Evolutionary conservation across 805 yeast species (phyloP), one percentile per base, ranked within the genome.

Genomic region (Cyberlindnera galapagoensis): DNA sequence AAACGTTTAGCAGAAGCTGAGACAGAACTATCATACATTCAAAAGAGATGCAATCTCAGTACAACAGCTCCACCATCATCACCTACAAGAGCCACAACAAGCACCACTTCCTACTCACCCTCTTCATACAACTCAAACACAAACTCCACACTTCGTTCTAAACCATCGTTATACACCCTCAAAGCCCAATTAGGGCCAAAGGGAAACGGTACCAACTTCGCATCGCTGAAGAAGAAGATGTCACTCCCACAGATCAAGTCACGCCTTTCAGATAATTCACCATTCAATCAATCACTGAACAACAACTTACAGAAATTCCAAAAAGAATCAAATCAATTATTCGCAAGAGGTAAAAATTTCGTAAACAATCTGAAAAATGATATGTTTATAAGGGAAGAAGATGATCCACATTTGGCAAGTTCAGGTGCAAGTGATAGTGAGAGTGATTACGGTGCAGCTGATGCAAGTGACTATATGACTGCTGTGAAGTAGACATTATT

Each of bases 1-100:
- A 47, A 50, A 18, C 62, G 62, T 40, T 50, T 75, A n/a, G 47
- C 56, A 11, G 52, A 51, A 22, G 51, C 67, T 4, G 65, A 65
- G 40, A 44, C 43, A 5, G 72, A 69, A 19, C 38, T 70, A 15
- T 46, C 44, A 11, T 42, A 43, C 5, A 35, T 69, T 21, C 69
- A 67, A 32, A 22, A 27, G 3, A 40, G 42, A 30, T 63, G 65
- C 37, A 51, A 46, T 30, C 31, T 28, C 28, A 33, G 36, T 20
- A 31, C 26, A 22, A 31, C 26, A n/a, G 21, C 20, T n/a, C 33
- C 34, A 10, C 31, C 26, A 23, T 24, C 36, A 4, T 11, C 35
- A 11, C 20, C 18, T 4, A 24, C 23, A 22, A 28, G 21, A 13
- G 21, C 29, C n/a, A 21, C 32, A 33, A 20, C 20, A 30, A 21